Base-by-base conservation (phyloP, 2,329 filamentous ascomycete species). In the Fusarium protoensiforme region DNA sequence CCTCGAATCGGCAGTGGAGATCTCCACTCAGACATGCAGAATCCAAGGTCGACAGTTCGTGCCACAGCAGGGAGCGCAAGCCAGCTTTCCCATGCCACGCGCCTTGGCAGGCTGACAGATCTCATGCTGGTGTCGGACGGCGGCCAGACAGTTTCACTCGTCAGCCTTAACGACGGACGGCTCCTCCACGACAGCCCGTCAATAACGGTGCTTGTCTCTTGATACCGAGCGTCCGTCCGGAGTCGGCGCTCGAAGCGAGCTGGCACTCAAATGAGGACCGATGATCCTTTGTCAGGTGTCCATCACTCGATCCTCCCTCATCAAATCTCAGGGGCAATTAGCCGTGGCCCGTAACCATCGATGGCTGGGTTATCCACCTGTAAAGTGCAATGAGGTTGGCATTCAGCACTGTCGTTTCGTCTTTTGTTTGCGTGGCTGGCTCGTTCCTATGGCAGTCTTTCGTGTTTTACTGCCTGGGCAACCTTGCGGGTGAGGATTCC, bases 31-130 rank as follows among this genome's bases (percentile, higher is more conserved):
- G 62, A 73, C 59, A 64, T 56, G 36, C 57, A 65, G 48, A 27
- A 35, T 64, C 54, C 54, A 72, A 61, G 57, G 64, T 58, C 24
- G 36, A 74, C 75, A 72, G 27, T 57, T 65, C 62, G 58, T 72
- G 65, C 66, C 61, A 69, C 58, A 33, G 39, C 66, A 65, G 64
- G 58, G 69, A 67, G 56, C 56, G 43, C 43, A 61, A 65, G 39
- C 61, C 65, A 67, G 53, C 64, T 65, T 48, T 29, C 58, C 61
- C 63, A 60, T 65, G 68, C 59, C 65, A 74, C 64, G 60, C 61
- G 61, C 59, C 60, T 53, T 41, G 48, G 63, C 61, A 43, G 63
- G 62, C 65, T 74, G 64, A 67, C 69, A 67, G 70, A 73, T 74
- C 65, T 68, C 29, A 53, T 67, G 41, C 65, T 64, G 57, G 54